Evolutionary conservation across 148 eudicot genomes (phyloP), one percentile per base, ranked within the genome.

Genomic region (Polygonum maritimum): DNA sequence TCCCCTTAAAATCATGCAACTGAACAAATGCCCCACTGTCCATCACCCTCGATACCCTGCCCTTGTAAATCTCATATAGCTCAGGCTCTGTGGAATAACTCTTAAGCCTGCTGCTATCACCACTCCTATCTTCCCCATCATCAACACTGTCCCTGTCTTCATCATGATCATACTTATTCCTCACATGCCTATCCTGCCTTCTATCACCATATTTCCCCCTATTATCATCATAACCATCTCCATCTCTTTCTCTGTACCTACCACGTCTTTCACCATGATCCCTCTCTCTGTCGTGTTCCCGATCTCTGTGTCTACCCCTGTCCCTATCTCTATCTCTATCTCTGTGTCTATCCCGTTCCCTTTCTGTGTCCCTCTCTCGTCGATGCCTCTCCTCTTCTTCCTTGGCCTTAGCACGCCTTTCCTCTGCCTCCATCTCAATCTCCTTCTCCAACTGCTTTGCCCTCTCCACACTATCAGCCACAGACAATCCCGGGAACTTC

Each of bases 11-110:
- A 33, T 85, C 97, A 40, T 12, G 76, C 39, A 95, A 73, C 85
- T 88, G 91, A 71, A 95, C 97, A 80, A 95, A 95, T 72, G 94
- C 92, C 26, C 97, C 98, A 3, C 82, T 71, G 19, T 90, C 97
- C 92, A 88, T 86, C 15, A 95, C 91, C 78, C 91, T 86, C 4
- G 94, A 86, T 48, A 92, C 94, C 69, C 90, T 87, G 7, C 98
- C 98, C 80, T 85, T 92, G 63, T 95, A 92, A 31, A 95, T 96
- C 79, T 79, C 58, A 76, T 80, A 89, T 75, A 92, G 77, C 76
- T 95, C 94, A 1, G 84, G 87, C 74, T 90, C 93, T 49, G 77
- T 85, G 8, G 83, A 78, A 13, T 48, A 70, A 13, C 16, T 35
- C 76, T 77, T 54, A 55, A 62, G 77, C 67, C 70, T 71, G 55